Evolutionary conservation across 306 rosid species (phyloP).

Genomic region (Fagus crenata): DNA sequence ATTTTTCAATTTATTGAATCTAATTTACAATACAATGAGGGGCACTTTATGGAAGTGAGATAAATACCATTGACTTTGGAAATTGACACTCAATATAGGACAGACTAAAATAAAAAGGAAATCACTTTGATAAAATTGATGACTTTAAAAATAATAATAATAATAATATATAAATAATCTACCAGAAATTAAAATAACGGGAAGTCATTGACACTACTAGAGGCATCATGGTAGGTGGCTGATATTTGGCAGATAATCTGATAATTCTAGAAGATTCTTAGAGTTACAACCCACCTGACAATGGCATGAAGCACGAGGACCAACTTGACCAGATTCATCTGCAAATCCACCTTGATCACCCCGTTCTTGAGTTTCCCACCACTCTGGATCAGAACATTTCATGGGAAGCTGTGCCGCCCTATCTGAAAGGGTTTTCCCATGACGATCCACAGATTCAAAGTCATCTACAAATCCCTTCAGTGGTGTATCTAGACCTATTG

Average conservation of each 20-base stretch:
- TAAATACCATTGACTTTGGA: background rate
- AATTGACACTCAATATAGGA: background rate
- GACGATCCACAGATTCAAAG: conserved; percentile 45
- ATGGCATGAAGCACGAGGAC: too few species aligned
- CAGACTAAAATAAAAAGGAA: background rate
- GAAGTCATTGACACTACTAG: too few species aligned
- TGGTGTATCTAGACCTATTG: conserved; percentile 65
- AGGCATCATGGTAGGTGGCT: too few species aligned
- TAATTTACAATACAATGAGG: background rate
- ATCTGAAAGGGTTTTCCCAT: conserved; percentile 45
- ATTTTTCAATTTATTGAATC: background rate
- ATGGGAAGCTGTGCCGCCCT: conserved; percentile 34
- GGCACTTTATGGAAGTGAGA: background rate
- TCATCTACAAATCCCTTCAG: conserved; percentile 91
- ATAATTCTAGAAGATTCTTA: too few species aligned
- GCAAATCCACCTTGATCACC: too few species aligned
- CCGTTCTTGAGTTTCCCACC: too few species aligned
- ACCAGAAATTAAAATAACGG: conserved; percentile 10
- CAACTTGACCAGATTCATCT: too few species aligned
- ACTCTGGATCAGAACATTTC: conserved; percentile 51
- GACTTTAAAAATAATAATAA: too few species aligned
- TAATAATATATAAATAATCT: background rate
- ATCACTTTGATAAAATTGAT: background rate
- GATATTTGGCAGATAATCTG: too few species aligned
- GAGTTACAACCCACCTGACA: too few species aligned